Evolutionary conservation across 1,139 yeast species (phyloP), one percentile per base, ranked within the genome.

Genomic region (Debaryomycetaceae sp.): DNA sequence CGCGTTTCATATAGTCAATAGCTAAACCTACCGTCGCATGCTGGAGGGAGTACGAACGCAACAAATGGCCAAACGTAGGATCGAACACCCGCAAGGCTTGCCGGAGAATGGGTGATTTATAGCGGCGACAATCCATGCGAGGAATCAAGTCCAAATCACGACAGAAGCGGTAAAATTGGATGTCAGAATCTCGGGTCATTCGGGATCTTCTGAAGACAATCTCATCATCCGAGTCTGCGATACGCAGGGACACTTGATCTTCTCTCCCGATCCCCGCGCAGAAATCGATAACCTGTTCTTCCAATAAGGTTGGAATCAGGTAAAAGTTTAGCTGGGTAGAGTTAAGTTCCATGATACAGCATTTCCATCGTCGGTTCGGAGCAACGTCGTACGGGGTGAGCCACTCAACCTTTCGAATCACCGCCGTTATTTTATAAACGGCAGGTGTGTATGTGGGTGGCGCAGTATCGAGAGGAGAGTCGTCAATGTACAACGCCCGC

Each of bases 291-390:
- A 61, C 18, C 26, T 48, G 44, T 43, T 49, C 36, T 38, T 61
- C 66, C 32, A 64, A 29, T 30, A 48, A 42, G 24, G 45, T 44
- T 2, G 70, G 69, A 4, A 64, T 50, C 7, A 42, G 37, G 45
- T 79, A 79, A 30, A 80, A 59, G 48, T 79, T 80, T 22, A 80
- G 47, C 51, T 80, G 90, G 1, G 90, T 80, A 2, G 83, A 75
- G 51, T 80, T 80, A 22, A 80, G 53, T 44, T 80, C 90, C 53
- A 78, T 56, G 5, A 80, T 58, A 20, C 63, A 60, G 29, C 65
- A 59, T 42, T 62, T 72, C 90, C 90, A 79, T n/a, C 68, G 63
- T 38, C 85, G 53, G 7, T 63, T 50, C 2, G 73, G 63, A 0
- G 82, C 64, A 4, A 73, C 62, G 40, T 77, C 82, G 43, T 69